A percentile compares a stretch with the other conserved stretches of the same genome.
Evolutionary conservation across 179 eudicot species (phyloP).

Genomic region (Spinacia oleracea): DNA sequence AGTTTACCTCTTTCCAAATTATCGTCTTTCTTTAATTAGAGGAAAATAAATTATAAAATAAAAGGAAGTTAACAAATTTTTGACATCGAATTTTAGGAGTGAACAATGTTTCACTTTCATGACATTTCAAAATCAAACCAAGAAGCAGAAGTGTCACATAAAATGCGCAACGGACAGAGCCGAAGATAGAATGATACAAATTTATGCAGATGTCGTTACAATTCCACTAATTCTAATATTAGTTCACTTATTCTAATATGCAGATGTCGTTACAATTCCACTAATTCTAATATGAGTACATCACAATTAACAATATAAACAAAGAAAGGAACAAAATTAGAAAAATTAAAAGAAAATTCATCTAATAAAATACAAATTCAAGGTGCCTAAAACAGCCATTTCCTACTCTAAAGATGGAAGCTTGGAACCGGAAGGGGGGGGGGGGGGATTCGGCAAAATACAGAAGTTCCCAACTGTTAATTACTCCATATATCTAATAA

Average conservation of each 20-base stretch:
- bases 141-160: not conserved
- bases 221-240: not conserved
- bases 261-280: no score
- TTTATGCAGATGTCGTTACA: not conserved
- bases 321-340: not conserved
- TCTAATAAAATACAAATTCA: not conserved
- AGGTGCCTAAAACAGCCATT: not conserved
- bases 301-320: not conserved
- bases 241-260: no score
- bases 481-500: not conserved
- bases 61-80: not conserved
- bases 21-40: not conserved
- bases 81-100: not conserved
- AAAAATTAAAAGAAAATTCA: not conserved
- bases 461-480: not conserved
- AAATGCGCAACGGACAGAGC: not conserved
- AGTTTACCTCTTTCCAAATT: no score
- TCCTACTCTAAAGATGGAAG: not conserved
- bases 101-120: not conserved
- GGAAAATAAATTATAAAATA: not conserved
- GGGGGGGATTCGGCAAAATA: not conserved
- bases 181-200: not conserved
- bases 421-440: not conserved
- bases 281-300: not conserved
- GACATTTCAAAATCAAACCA: not conserved